These are phyloP conservation scores for Fusarium sp. DNA, from an alignment of 2,329 filamentous ascomycete species.

Conservation along the genomic window DNA sequence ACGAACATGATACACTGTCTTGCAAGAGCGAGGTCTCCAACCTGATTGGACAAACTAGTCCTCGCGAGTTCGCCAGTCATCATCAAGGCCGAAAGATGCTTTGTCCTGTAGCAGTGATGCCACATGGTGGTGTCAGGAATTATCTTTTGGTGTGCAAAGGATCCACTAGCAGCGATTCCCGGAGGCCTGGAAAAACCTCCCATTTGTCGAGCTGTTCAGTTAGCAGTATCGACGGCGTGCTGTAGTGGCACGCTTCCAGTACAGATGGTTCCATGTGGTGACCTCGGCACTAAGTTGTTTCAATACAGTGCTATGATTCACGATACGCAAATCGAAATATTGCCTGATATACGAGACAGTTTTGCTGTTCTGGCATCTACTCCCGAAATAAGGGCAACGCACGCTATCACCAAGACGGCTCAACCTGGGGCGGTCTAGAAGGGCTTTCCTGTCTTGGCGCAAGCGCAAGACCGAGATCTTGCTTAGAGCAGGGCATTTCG, in stretches of 20 bases:
- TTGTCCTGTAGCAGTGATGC: conserved; percentile 15
- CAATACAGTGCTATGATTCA: conserved; percentile 11
- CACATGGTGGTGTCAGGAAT: conserved; percentile 40
- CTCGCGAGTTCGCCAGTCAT: conserved; percentile 12
- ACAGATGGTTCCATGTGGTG: conserved; percentile 34
- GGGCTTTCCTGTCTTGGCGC: conserved; percentile 17
- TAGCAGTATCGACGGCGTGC: conserved; percentile 39
- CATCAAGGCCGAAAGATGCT: conserved; percentile 20
- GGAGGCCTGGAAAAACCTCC: conserved; percentile 44
- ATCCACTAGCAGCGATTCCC: conserved; percentile 39
- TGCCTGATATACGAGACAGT: neutral
- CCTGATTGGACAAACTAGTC: conserved; percentile 20
- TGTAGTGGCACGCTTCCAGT: conserved; percentile 38
- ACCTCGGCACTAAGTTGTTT: conserved; percentile 15
- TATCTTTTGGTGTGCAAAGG: conserved; percentile 43
- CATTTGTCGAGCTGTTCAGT: conserved; percentile 39
- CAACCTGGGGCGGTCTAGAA: conserved; percentile 20
- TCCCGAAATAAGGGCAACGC: conserved; percentile 7
- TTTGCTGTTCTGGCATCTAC: neutral
- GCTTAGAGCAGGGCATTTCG: conserved; percentile 22
- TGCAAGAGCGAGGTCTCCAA: neutral
- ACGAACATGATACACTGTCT: conserved; percentile 9
- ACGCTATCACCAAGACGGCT: conserved; percentile 22
- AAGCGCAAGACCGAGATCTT: conserved; percentile 34
- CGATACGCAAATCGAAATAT: conserved; percentile 3